A percentile compares a stretch with the other conserved stretches of the same genome.
These are phyloP conservation scores for Candida golubevii DNA, from an alignment of 805 yeast species.

Conservation along the genomic window DNA sequence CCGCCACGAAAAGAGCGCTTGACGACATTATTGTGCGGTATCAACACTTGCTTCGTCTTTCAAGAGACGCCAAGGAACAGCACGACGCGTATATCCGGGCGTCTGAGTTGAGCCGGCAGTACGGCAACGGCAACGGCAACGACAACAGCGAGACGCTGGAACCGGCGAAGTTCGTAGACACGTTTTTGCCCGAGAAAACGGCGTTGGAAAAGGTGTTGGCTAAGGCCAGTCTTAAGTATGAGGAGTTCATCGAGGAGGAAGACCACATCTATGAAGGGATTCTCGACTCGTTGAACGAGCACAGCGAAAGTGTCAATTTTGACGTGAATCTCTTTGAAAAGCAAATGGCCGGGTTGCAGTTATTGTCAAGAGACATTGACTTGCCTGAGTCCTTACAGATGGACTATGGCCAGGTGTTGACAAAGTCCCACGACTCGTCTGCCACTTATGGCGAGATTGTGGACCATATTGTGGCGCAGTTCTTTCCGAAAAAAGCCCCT, in stretches of 20 bases:
- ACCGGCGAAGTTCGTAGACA: conserved; percentile 19
- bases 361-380: conserved; percentile 61
- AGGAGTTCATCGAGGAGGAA: conserved; percentile 20
- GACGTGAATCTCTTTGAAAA: conserved; percentile 38
- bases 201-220: conserved; percentile 29
- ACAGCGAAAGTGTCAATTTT: conserved; percentile 9
- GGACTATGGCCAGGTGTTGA: conserved; percentile 23
- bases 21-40: conserved; percentile 15
- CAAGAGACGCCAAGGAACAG: conserved; percentile 19
- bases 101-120: not conserved
- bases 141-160: not conserved
- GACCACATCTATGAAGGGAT: conserved; percentile 20
- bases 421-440: conserved; percentile 9
- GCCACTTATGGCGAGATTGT: conserved; percentile 18
- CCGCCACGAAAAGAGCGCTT: conserved; percentile 14
- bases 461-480: conserved; percentile 9
- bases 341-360: conserved; percentile 61
- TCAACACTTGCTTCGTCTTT: conserved; percentile 16
- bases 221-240: conserved; percentile 25
- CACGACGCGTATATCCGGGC: conserved; percentile 14
- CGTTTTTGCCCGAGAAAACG: conserved; percentile 20
- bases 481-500: conserved; percentile 4
- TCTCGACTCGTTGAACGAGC: conserved; percentile 11
- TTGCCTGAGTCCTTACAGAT: conserved; percentile 51
- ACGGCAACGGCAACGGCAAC: not conserved